Evolutionary conservation across 768 basidiomycete genomes (phyloP).

Genomic region (Russula sp.): DNA sequence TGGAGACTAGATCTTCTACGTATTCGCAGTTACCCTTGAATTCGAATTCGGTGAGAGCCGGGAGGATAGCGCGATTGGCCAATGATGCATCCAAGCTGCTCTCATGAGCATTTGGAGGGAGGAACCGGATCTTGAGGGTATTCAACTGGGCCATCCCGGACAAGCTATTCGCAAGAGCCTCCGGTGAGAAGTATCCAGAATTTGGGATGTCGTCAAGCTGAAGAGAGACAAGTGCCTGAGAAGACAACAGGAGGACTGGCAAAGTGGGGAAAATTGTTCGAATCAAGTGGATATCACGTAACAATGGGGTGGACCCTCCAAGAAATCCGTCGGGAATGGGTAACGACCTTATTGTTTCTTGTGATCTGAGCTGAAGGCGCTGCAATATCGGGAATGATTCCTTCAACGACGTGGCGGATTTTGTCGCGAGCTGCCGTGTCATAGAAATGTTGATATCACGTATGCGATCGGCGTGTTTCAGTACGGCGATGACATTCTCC

Average conservation of each 20-base stretch:
- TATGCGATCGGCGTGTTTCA: neutral
- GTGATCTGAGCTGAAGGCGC: constrained; percentile 33
- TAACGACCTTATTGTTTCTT: constrained; percentile 38
- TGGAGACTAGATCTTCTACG: constrained; percentile 14
- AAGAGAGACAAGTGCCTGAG: constrained; percentile 9
- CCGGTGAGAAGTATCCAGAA: constrained; percentile 9
- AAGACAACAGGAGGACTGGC: constrained; percentile 8
- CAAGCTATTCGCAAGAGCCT: neutral
- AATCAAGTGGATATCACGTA: neutral
- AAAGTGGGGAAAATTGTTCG: constrained; percentile 6
- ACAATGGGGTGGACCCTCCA: constrained; percentile 7
- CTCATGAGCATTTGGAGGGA: neutral
- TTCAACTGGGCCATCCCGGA: neutral
- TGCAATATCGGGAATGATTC: constrained; percentile 29
- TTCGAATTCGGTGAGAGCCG: neutral
- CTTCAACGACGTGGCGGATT: constrained; percentile 27
- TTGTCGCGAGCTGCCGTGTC: neutral
- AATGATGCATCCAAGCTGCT: neutral
- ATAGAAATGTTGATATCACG: neutral
- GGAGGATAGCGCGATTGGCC: neutral
- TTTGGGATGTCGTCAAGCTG: constrained; percentile 9
- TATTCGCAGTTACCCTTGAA: constrained; percentile 17
- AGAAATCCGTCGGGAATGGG: constrained; percentile 13
- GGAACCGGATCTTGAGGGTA: constrained; percentile 1
- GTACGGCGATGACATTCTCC: neutral